A percentile compares a stretch with the other conserved stretches of the same genome.
These are phyloP conservation scores for Vigna radiata DNA, from an alignment of 306 rosid genomes.

Conservation along the genomic window DNA sequence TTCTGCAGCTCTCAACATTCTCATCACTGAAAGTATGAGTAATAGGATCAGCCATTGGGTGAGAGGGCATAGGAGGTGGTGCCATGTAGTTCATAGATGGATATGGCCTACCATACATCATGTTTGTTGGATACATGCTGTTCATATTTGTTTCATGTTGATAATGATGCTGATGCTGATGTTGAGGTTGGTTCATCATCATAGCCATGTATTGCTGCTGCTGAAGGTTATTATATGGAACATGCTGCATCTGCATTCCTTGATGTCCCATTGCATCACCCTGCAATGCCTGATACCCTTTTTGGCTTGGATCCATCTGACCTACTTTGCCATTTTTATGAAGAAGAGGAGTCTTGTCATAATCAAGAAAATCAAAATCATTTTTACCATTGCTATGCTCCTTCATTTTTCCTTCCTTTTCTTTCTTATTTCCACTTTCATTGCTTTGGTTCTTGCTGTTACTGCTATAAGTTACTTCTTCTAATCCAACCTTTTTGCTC, in stretches of 20 bases:
- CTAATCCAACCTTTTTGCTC: constrained; percentile 38
- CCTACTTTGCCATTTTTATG: constrained; percentile 36
- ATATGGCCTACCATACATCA: constrained; percentile 64
- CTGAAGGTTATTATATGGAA: constrained; percentile 44
- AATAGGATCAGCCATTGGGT: constrained; percentile 47
- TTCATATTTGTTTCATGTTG: constrained; percentile 44
- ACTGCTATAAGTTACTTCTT: constrained; percentile 22
- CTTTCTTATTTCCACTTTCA: background rate
- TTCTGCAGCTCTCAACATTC: constrained; percentile 76
- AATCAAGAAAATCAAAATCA: constrained; percentile 46
- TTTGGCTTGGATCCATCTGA: constrained; percentile 46
- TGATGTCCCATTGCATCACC: constrained; percentile 54
- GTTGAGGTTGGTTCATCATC: constrained; percentile 66
- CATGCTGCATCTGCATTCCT: constrained; percentile 64
- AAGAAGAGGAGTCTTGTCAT: constrained; percentile 37
- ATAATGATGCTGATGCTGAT: background rate
- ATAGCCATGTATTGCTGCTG: constrained; percentile 71
- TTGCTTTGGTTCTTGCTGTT: constrained; percentile 38
- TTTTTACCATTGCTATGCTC: constrained; percentile 30
- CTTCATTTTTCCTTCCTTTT: constrained; percentile 47
- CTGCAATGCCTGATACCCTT: constrained; percentile 56
- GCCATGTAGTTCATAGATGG: constrained; percentile 56
- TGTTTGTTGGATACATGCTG: constrained; percentile 59
- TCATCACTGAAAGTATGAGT: constrained; percentile 81
- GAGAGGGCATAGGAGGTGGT: constrained; percentile 50